Base-by-base conservation (phyloP, 805 yeast species). In the Metschnikowia anglica region DNA sequence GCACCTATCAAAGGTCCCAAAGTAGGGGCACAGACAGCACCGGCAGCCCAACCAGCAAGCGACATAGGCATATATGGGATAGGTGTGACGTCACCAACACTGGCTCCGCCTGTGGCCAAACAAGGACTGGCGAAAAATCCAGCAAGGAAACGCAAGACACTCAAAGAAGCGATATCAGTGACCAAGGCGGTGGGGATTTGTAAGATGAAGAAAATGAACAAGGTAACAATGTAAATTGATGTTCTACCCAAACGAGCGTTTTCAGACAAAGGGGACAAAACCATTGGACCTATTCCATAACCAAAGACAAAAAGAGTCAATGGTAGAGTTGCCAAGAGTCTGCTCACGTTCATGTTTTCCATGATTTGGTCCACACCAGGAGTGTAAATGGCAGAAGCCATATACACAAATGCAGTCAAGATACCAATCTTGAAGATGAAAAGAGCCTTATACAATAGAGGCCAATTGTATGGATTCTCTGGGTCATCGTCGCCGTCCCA, bases 1-100 rank as follows among this genome's bases (percentile, higher is more conserved):
- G 81, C 74, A 27, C 85, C 85, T 29, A 80, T 54, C 3, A 81
- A 53, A 1, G 86, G 85, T n/a, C 82, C 84, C 15, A 75, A 31
- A 9, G 73, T 65, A 1, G 83, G 83, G 6, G 83, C 85, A 39
- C 72, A 62, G 35, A 74, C 75, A 1, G 80, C 76, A 34, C 77
- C 80, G 23, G 73, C 52, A 13, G 79, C 66, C 83, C 84, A 80
- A 7, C 65, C 43, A 8, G 76, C 76, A 40, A 80, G 61, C 3
- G 74, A 74, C 16, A 72, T 48, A 2, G 83, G 79, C 28, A 71
- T 57, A 41, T 62, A 60, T 7, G 77, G 70, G n/a, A 65, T 58
- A 4, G 58, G 34, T 24, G 74, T 56, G 34, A 80, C 61, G 56
- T 81, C 85, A 21, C 76, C 73, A 37, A 79, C 58, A 4, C 78